Base-by-base conservation (phyloP, 2,329 filamentous ascomycete genomes). In the Cercospora sojina region DNA sequence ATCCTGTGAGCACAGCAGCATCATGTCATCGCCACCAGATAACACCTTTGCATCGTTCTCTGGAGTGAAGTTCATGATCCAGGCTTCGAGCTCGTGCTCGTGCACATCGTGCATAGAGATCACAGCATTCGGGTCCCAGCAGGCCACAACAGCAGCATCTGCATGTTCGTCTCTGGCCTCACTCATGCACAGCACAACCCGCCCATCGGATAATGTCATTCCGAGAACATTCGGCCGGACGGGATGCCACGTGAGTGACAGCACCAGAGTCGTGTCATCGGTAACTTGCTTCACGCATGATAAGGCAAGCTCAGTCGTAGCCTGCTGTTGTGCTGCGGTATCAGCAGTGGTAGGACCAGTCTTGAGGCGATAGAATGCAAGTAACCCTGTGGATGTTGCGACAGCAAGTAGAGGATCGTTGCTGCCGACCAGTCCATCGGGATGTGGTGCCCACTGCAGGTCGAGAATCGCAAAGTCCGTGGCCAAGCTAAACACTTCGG, bases 11-110 rank as follows among this genome's bases (percentile, higher is more conserved):
- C 69, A 71, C 80, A 85, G 69, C n/a, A 87, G 80, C 35, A 90
- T 80, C 10, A 87, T 88, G 75, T 95, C 91, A 73, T 96, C 92
- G 27, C 91, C 91, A 9, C 92, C 92, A 1, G 89, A 91, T 69
- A 88, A 88, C 4, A 82, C 61, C 43, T 74, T 70, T 2, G 67
- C 9, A 69, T 74, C 0, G 3, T 31, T 56, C n/a, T 70, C 38
- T n/a, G 64, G 61, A 31, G 60, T 47, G 70, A 92, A 89, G 1
- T 86, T 85, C 41, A 90, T 84, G 5, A 86, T 89, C 92, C 92
- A 96, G 0, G 90, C 90, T 78, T 94, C 90, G 0, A 92, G 82
- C 53, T 79, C 75, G 72, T 87, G 83, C 35, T n/a, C 75, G 20
- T 70, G 73, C 16, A 80, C 59, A 66, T 69, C 71, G 32, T 55